Conservation (phyloP, 108 stramenopile species). For the Skeletonema menzelii region DNA sequence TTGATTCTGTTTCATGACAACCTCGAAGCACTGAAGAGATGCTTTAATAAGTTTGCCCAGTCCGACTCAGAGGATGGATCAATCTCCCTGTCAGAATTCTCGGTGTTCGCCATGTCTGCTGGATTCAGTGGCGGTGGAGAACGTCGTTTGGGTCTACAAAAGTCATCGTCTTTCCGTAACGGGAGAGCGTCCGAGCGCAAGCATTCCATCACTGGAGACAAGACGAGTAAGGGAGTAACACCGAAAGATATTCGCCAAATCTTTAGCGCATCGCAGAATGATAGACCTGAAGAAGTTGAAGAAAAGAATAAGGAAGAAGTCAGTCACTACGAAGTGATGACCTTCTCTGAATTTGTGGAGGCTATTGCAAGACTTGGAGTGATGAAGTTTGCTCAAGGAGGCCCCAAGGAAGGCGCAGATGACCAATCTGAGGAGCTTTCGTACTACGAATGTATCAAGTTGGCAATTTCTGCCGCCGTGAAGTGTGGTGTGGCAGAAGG, state of each 20-base stretch:
- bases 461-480: too few relatives aligned
- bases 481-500: too few relatives aligned
- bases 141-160: neutral
- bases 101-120: conserved; percentile 1
- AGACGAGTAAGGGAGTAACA: conserved; percentile 4
- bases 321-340: conserved; percentile 7
- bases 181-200: neutral
- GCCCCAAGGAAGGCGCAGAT: neutral
- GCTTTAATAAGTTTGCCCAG: neutral
- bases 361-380: conserved; percentile 24
- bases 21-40: neutral
- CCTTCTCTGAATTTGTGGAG: conserved; percentile 26
- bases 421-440: neutral
- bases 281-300: neutral
- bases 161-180: neutral
- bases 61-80: neutral
- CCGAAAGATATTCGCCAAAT: conserved; percentile 18
- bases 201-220: neutral
- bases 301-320: neutral
- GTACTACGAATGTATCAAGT: conserved; percentile 20
- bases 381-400: conserved; percentile 6
- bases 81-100: conserved; percentile 9
- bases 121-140: conserved; percentile 19
- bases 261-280: conserved; percentile 29
- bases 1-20: conserved; percentile 19